Conservation (phyloP, 1,284 basidiomycete species). For the Volvariella surrecta region DNA sequence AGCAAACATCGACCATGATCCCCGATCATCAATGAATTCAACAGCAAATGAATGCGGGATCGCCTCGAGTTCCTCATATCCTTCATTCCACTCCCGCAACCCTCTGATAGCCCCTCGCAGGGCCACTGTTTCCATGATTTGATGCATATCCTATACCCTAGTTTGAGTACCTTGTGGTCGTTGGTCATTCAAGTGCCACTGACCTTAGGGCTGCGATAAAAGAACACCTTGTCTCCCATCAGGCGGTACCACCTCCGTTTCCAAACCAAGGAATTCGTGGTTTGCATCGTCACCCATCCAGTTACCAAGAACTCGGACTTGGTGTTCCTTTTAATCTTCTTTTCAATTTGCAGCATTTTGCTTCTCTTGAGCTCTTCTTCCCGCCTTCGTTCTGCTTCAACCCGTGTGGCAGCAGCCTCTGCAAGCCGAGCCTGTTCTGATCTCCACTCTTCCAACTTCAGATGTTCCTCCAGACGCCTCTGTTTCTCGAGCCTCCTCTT, state of each 20-base stretch:
- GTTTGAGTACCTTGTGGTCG: too few species aligned
- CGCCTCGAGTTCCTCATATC: conserved; percentile 63
- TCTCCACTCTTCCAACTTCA: conserved; percentile 47
- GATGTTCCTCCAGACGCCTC: conserved; percentile 43
- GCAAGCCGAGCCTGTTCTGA: conserved; percentile 37
- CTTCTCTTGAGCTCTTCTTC: conserved; percentile 36
- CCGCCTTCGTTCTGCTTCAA: conserved; percentile 33
- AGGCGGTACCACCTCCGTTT: conserved; percentile 60
- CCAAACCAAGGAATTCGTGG: conserved; percentile 48
- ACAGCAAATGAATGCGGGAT: conserved; percentile 65
- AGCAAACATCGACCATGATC: conserved; percentile 52
- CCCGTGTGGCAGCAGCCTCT: conserved; percentile 35
- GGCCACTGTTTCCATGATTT: conserved; percentile 38
- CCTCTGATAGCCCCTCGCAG: conserved; percentile 37
- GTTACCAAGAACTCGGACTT: conserved; percentile 23
- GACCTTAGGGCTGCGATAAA: conserved; percentile 53
- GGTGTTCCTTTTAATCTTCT: conserved; percentile 30
- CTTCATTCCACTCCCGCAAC: conserved; percentile 60
- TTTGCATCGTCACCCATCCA: conserved; percentile 65
- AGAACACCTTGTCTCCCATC: conserved; percentile 34
- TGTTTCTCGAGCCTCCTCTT: conserved; percentile 40
- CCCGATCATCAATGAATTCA: conserved; percentile 42
- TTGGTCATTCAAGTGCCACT: conserved; percentile 9
- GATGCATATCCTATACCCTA: conserved; percentile 33
- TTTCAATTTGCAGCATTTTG: conserved; percentile 35